phyloP scores from a whole-genome alignment of 768 basidiomycete genomes.

The Mycena rebaudengoi region DNA sequence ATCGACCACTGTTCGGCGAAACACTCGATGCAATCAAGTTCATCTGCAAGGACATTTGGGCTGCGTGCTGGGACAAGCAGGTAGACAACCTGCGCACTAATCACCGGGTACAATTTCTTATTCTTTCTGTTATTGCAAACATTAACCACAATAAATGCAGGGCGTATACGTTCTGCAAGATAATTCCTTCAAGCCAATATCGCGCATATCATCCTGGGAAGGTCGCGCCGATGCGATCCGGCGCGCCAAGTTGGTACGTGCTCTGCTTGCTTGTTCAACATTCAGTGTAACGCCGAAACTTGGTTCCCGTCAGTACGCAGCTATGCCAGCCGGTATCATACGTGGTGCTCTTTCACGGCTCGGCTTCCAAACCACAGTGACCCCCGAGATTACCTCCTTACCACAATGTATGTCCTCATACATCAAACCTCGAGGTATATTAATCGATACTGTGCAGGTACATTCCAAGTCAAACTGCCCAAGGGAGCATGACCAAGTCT shows the following conservation, averaged over 20 bases:
- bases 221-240: slow-evolving; percentile 77
- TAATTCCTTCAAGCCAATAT: slow-evolving; percentile 86
- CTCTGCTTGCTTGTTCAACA: neutral
- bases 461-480: slow-evolving; percentile 84
- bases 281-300: neutral
- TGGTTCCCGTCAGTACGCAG: slow-evolving; percentile 65
- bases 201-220: slow-evolving; percentile 82
- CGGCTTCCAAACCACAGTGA: slow-evolving; percentile 78
- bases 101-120: slow-evolving; percentile 70
- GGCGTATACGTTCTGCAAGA: slow-evolving; percentile 96
- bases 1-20: slow-evolving; percentile 78
- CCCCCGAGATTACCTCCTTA: slow-evolving; percentile 79
- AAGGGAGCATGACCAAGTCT: slow-evolving; percentile 65
- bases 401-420: slow-evolving; percentile 83
- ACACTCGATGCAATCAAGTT: slow-evolving; percentile 94
- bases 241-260: slow-evolving; percentile 73
- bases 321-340: slow-evolving; percentile 85
- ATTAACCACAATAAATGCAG: slow-evolving; percentile 45
- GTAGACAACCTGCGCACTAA: slow-evolving; percentile 96
- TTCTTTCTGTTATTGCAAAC: neutral
- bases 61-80: slow-evolving; percentile 91
- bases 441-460: slow-evolving; percentile 55
- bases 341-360: slow-evolving; percentile 83
- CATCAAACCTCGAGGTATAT: neutral
- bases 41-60: slow-evolving; percentile 96